These are phyloP conservation scores for Yamadazyma diddensiae DNA, from an alignment of 1,139 yeast species.

Conservation along the genomic window DNA sequence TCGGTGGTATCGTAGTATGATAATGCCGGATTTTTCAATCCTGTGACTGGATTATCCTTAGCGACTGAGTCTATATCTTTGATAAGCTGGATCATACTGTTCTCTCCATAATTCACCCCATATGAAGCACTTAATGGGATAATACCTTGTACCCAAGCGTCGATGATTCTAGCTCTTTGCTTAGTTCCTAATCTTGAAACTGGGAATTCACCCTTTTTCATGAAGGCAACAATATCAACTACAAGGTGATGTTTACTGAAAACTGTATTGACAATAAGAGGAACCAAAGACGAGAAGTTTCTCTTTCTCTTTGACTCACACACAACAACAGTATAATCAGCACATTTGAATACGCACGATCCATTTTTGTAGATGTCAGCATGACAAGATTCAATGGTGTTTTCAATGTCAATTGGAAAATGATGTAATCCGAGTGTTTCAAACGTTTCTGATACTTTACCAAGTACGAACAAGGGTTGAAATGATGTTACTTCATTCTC, in stretches of 20 bases:
- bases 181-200: slow-evolving; percentile 69
- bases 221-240: slow-evolving; percentile 83
- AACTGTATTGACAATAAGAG: slow-evolving; percentile 76
- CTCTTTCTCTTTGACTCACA: slow-evolving; percentile 59
- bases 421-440: slow-evolving; percentile 90
- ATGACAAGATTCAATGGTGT: slow-evolving; percentile 68
- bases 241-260: slow-evolving; percentile 80
- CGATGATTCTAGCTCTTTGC: slow-evolving; percentile 71
- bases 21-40: slow-evolving; percentile 43
- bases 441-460: slow-evolving; percentile 82
- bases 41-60: slow-evolving; percentile 41
- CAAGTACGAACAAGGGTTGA: slow-evolving; percentile 83
- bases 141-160: slow-evolving; percentile 51
- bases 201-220: slow-evolving; percentile 63
- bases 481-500: slow-evolving; percentile 36
- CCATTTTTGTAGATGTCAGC: slow-evolving; percentile 56
- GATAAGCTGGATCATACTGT: slow-evolving; percentile 52
- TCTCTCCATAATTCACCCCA: slow-evolving; percentile 66
- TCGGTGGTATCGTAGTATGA: slow-evolving; percentile 38
- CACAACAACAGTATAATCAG: slow-evolving; percentile 76
- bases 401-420: slow-evolving; percentile 83
- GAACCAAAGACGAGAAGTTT: slow-evolving; percentile 70
- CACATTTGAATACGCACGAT: slow-evolving; percentile 75
- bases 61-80: slow-evolving; percentile 48
- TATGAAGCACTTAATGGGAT: slow-evolving; percentile 42